phyloP scores from a whole-genome alignment of 495 filamentous ascomycete genomes.

The Bombardia bombarda region DNA sequence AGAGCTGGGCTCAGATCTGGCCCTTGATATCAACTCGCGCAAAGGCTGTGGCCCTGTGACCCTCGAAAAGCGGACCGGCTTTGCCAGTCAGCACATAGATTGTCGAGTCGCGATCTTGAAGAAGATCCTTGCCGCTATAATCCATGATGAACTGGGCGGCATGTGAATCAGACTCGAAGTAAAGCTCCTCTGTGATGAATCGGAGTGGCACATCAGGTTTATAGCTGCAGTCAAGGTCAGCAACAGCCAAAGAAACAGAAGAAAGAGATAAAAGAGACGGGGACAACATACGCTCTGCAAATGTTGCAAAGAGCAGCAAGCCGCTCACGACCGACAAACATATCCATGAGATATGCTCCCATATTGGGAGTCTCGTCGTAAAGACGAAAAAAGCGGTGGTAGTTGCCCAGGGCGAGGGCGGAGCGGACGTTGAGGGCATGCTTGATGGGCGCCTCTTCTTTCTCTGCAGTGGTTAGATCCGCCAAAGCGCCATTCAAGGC shows the following conservation, averaged over 20 bases:
- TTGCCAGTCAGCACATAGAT: slow-evolving; percentile 72
- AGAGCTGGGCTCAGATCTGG: slow-evolving; percentile 67
- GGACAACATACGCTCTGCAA: slow-evolving; percentile 76
- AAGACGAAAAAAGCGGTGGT: slow-evolving; percentile 92
- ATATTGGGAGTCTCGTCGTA: slow-evolving; percentile 94
- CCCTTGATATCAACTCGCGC: slow-evolving; percentile 91
- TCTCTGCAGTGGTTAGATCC: slow-evolving; percentile 96
- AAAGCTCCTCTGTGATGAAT: slow-evolving; percentile 92
- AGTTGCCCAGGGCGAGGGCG: slow-evolving; percentile 86
- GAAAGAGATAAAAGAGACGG: neutral
- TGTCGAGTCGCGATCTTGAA: slow-evolving; percentile 66
- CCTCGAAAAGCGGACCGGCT: slow-evolving; percentile 65
- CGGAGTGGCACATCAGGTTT: slow-evolving; percentile 80
- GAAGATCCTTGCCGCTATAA: slow-evolving; percentile 61
- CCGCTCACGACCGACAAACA: slow-evolving; percentile 92
- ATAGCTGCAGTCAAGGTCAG: slow-evolving; percentile 57
- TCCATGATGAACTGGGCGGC: slow-evolving; percentile 83
- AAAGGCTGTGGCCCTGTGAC: slow-evolving; percentile 62
- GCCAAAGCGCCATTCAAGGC: slow-evolving; percentile 96
- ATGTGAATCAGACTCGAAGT: slow-evolving; percentile 87
- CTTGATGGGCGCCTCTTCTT: slow-evolving; percentile 70
- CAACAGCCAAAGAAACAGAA: neutral
- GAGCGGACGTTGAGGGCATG: slow-evolving; percentile 91
- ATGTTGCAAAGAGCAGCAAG: slow-evolving; percentile 82
- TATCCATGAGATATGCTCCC: slow-evolving; percentile 98